Evolutionary conservation across 306 rosid genomes (phyloP).

Genomic region (Fagus crenata): DNA sequence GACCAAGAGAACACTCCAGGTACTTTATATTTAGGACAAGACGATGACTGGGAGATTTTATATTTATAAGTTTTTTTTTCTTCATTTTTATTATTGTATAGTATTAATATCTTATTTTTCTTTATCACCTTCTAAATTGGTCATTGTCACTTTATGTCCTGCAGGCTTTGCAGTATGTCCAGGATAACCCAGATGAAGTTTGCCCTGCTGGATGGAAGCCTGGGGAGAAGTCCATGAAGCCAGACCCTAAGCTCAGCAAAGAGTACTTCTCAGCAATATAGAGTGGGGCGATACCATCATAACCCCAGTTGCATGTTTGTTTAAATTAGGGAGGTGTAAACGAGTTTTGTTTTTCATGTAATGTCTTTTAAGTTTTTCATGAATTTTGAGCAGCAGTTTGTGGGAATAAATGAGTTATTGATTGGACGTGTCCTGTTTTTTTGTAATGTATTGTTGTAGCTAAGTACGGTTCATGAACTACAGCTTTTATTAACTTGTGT

Average conservation of each 20-base stretch:
- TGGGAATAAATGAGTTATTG: conserved; percentile 35
- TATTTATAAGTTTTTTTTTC: not conserved
- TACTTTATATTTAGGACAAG: conserved; percentile 31
- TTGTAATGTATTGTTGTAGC: conserved; percentile 24
- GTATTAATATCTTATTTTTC: not conserved
- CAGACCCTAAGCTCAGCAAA: conserved; percentile 95
- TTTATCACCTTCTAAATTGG: not conserved
- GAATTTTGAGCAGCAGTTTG: conserved; percentile 41
- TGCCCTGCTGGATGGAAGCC: conserved; percentile 99
- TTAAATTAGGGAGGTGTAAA: conserved; percentile 36
- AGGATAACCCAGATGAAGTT: conserved; percentile 94
- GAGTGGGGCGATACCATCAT: conserved; percentile 8
- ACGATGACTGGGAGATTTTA: conserved; percentile 8
- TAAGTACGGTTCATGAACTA: conserved; percentile 1
- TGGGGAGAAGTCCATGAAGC: conserved; percentile 98
- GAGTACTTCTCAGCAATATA: conserved; percentile 88
- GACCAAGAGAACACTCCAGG: conserved; percentile 98
- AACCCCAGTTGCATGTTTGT: conserved; percentile 29
- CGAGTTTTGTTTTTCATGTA: conserved; percentile 35
- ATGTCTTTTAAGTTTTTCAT: conserved; percentile 25
- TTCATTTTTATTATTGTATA: not conserved
- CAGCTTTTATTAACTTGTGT: not conserved
- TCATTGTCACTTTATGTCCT: conserved; percentile 1
- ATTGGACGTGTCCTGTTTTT: conserved; percentile 28
- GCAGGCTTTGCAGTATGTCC: conserved; percentile 95